Conservation (phyloP, 2,329 filamentous ascomycete species). For the Epichloe baconii region DNA sequence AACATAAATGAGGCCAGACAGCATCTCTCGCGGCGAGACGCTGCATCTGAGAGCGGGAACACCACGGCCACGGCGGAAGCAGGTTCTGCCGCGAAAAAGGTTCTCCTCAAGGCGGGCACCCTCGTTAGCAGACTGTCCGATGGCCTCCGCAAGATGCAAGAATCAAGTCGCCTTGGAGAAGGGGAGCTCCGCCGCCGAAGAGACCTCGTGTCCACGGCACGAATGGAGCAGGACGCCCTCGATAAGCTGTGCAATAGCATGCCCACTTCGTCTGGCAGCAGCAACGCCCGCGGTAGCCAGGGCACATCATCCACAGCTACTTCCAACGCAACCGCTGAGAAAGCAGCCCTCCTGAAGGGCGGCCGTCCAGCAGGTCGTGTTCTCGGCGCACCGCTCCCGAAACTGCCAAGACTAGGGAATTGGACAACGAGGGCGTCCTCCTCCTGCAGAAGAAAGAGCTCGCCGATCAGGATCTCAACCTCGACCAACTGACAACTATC, state of each 20-base stretch:
- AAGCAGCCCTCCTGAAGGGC: conserved; percentile 32
- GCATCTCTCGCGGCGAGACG: conserved; percentile 54
- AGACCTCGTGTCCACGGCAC: conserved; percentile 56
- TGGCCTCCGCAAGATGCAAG: conserved; percentile 46
- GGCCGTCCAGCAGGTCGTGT: conserved; percentile 43
- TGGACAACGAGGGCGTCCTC: conserved; percentile 63
- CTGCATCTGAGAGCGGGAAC: conserved; percentile 25
- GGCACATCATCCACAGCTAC: background rate
- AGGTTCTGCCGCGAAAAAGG: conserved; percentile 60
- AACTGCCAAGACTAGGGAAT: conserved; percentile 61
- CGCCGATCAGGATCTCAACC: conserved; percentile 59
- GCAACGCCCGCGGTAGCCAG: conserved; percentile 28
- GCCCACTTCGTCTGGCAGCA: conserved; percentile 13
- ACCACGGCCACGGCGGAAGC: conserved; percentile 42
- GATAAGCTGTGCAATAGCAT: conserved; percentile 56
- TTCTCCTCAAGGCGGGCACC: conserved; percentile 54
- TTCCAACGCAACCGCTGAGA: conserved; percentile 28
- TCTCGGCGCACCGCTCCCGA: conserved; percentile 59
- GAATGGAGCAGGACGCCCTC: conserved; percentile 62
- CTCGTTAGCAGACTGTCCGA: conserved; percentile 52
- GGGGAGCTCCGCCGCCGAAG: conserved; percentile 60
- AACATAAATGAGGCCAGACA: conserved; percentile 52
- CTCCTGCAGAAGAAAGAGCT: conserved; percentile 64
- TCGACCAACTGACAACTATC: conserved; percentile 54
- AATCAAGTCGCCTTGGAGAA: conserved; percentile 47